Evolutionary conservation across 2,329 filamentous ascomycete species (phyloP).

Genomic region (Aureobasidium sp.): DNA sequence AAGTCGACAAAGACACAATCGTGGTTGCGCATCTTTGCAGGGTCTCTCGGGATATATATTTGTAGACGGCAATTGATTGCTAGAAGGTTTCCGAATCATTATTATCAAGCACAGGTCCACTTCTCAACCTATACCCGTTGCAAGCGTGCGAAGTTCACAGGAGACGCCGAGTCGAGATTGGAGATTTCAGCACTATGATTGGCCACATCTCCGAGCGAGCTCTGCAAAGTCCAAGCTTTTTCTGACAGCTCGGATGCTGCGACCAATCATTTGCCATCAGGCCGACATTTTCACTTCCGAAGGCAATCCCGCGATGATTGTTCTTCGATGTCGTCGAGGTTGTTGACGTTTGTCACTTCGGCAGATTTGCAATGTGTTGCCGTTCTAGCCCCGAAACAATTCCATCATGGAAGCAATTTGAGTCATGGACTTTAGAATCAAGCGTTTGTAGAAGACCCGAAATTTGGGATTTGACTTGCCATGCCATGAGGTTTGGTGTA

Average conservation of each 20-base stretch:
- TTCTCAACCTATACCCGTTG: background rate
- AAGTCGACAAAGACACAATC: background rate
- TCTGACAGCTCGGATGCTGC: background rate
- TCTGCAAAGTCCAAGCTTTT: slow-evolving; percentile 1
- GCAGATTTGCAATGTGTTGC: slow-evolving; percentile 9
- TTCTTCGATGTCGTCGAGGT: slow-evolving; percentile 4
- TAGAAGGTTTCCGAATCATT: slow-evolving; percentile 4
- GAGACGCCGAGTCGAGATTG: background rate
- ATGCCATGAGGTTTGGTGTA: too few species aligned
- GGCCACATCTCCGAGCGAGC: background rate
- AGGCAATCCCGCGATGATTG: slow-evolving; percentile 6
- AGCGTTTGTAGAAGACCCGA: too few species aligned
- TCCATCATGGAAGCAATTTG: too few species aligned
- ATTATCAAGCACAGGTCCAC: slow-evolving; percentile 12
- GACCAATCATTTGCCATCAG: background rate
- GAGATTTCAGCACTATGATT: background rate
- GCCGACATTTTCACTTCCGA: background rate
- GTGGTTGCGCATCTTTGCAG: background rate
- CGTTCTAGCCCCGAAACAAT: background rate
- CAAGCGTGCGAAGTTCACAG: background rate
- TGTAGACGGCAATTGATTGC: background rate
- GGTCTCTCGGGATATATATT: background rate
- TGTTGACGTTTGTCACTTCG: slow-evolving; percentile 1
- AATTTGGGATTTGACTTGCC: too few species aligned
- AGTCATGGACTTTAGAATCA: too few species aligned